phyloP scores from a whole-genome alignment of 2,329 filamentous ascomycete species.

The Plenodomus biglobosus region DNA sequence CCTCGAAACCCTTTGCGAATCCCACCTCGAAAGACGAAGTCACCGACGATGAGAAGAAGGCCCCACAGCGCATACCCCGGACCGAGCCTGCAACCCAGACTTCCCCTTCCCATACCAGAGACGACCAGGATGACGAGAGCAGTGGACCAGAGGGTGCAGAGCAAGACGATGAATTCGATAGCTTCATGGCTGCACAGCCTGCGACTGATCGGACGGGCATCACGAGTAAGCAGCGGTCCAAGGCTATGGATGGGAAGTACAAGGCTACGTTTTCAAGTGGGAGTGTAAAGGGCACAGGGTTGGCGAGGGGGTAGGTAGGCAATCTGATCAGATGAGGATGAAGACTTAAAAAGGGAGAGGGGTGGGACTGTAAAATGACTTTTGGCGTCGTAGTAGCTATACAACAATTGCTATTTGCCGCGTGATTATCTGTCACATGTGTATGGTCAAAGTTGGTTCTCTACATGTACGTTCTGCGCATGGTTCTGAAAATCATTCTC shows the following conservation, averaged over 20 bases:
- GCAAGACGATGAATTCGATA: constrained; percentile 78
- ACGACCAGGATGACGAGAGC: constrained; percentile 68
- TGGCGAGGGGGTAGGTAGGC: not conserved
- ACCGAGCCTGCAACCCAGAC: constrained; percentile 48
- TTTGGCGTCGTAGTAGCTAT: too few species aligned
- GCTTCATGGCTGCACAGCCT: constrained; percentile 87
- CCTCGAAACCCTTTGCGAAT: constrained; percentile 83
- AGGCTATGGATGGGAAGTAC: constrained; percentile 42
- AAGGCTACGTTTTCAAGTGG: constrained; percentile 40
- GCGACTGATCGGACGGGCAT: constrained; percentile 84
- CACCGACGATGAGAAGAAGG: constrained; percentile 52
- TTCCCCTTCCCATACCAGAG: too few species aligned
- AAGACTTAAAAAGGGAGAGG: too few species aligned
- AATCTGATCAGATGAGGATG: too few species aligned
- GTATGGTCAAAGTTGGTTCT: too few species aligned
- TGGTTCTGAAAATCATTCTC: too few species aligned
- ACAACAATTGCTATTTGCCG: too few species aligned
- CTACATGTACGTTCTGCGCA: too few species aligned
- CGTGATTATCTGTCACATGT: too few species aligned
- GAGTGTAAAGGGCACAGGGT: constrained; percentile 19
- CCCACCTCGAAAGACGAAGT: constrained; percentile 41
- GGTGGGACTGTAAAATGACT: too few species aligned
- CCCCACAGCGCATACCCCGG: constrained; percentile 63
- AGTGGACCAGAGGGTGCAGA: constrained; percentile 59
- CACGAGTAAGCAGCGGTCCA: constrained; percentile 58